phyloP scores from a whole-genome alignment of 2,329 filamentous ascomycete species.

The Cercospora berteroae region DNA sequence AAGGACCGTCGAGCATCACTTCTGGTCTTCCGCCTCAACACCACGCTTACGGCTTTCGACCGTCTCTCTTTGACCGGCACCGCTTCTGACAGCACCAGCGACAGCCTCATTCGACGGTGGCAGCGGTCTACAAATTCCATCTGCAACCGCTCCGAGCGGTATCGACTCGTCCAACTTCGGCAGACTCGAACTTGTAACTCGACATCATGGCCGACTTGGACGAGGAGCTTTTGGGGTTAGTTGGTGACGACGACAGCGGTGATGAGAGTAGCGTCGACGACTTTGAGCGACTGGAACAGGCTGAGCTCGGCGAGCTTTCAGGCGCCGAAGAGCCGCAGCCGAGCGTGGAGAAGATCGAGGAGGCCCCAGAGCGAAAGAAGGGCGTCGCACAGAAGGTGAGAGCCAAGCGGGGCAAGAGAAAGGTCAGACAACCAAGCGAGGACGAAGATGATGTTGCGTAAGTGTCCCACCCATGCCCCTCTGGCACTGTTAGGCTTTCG shows the following conservation, averaged over 20 bases:
- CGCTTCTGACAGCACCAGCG: neutral
- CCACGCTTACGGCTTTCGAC: neutral
- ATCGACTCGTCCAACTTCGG: neutral
- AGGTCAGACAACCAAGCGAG: conserved; percentile 56
- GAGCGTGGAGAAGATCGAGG: conserved; percentile 40
- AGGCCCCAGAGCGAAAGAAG: conserved; percentile 37
- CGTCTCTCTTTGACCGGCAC: neutral
- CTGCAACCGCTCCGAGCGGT: neutral
- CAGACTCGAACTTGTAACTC: neutral
- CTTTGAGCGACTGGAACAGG: conserved; percentile 51
- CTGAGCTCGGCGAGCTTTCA: conserved; percentile 50
- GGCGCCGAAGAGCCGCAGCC: conserved; percentile 50
- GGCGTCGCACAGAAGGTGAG: conserved; percentile 51
- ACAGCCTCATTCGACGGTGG: neutral
- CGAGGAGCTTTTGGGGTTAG: conserved; percentile 88
- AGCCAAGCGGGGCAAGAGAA: conserved; percentile 44
- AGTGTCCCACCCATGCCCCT: conserved; percentile 44
- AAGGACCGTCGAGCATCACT: neutral
- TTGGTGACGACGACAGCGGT: conserved; percentile 65
- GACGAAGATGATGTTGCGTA: conserved; percentile 75
- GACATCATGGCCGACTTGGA: conserved; percentile 62
- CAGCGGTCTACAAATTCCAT: neutral
- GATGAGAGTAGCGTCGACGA: conserved; percentile 46
- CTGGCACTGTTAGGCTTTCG: neutral
- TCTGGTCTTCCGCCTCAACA: neutral